A percentile compares a stretch with the other conserved stretches of the same genome.
phyloP scores from a whole-genome alignment of 345 rosid species.

The Eutrema japonicum region DNA sequence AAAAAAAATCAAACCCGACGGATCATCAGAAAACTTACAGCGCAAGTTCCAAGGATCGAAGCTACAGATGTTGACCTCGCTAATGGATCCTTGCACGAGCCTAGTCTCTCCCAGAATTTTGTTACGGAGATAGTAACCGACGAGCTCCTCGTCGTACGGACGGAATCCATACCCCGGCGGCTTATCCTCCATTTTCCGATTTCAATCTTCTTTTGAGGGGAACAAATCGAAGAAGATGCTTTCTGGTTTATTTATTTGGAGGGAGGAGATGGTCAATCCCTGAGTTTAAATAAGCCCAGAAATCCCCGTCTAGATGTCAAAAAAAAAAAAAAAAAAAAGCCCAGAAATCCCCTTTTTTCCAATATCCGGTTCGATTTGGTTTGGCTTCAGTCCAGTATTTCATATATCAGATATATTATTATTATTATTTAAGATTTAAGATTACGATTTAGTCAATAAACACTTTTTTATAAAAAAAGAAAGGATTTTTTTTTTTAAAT shows the following conservation, averaged over 20 bases:
- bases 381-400: not conserved
- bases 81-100: constrained; percentile 19
- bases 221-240: not conserved
- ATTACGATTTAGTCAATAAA: too few relatives aligned
- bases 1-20: not conserved
- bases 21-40: constrained; percentile 18
- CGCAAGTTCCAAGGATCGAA: constrained; percentile 62
- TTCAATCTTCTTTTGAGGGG: not conserved
- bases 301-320: too few relatives aligned
- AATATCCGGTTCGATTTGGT: not conserved
- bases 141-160: constrained; percentile 57
- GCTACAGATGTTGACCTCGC: constrained; percentile 47
- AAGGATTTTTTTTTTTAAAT: too few relatives aligned
- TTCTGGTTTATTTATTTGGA: constrained; percentile 14
- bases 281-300: constrained; percentile 2
- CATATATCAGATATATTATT: not conserved
- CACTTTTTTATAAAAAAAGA: too few relatives aligned
- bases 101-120: constrained; percentile 40
- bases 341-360: not conserved
- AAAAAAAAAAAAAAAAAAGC: too few relatives aligned
- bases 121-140: constrained; percentile 43
- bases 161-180: constrained; percentile 50
- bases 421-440: too few relatives aligned
- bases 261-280: constrained; percentile 9
- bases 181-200: constrained; percentile 3